phyloP scores from a whole-genome alignment of 805 yeast genomes.

The Candida broadrunensis region DNA sequence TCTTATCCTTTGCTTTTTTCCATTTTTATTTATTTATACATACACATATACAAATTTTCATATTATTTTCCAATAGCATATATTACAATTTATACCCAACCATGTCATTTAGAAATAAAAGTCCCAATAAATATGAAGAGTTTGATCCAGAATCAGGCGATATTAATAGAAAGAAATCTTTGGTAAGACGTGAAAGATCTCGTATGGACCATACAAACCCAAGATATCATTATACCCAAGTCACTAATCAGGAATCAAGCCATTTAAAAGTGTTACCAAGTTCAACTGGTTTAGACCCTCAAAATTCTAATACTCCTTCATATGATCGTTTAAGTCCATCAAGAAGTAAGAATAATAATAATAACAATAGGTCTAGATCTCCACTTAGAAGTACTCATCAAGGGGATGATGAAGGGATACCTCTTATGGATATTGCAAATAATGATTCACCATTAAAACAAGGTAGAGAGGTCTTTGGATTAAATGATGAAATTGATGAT shows the following conservation, averaged over 20 bases:
- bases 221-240: slow-evolving; percentile 72
- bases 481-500: slow-evolving; percentile 54
- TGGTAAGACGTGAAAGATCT: slow-evolving; percentile 84
- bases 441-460: slow-evolving; percentile 12
- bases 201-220: slow-evolving; percentile 66
- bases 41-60: too few species aligned
- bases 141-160: slow-evolving; percentile 43
- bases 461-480: slow-evolving; percentile 55
- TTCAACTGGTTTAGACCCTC: slow-evolving; percentile 67
- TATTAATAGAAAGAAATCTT: slow-evolving; percentile 57
- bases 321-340: slow-evolving; percentile 5
- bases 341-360: slow-evolving; percentile 1
- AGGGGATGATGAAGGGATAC: slow-evolving; percentile 38
- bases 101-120: slow-evolving; percentile 21
- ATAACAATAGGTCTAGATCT: not conserved
- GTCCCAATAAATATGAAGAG: slow-evolving; percentile 28
- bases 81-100: too few species aligned
- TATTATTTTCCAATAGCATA: too few species aligned
- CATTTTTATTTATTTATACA: too few species aligned
- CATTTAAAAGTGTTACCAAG: slow-evolving; percentile 67
- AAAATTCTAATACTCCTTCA: slow-evolving; percentile 10
- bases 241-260: slow-evolving; percentile 61
- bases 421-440: slow-evolving; percentile 37
- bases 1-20: too few species aligned
- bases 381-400: not conserved